Evolutionary conservation across 2,329 filamentous ascomycete genomes (phyloP).

Genomic region (Endoconidiophora laricicola): DNA sequence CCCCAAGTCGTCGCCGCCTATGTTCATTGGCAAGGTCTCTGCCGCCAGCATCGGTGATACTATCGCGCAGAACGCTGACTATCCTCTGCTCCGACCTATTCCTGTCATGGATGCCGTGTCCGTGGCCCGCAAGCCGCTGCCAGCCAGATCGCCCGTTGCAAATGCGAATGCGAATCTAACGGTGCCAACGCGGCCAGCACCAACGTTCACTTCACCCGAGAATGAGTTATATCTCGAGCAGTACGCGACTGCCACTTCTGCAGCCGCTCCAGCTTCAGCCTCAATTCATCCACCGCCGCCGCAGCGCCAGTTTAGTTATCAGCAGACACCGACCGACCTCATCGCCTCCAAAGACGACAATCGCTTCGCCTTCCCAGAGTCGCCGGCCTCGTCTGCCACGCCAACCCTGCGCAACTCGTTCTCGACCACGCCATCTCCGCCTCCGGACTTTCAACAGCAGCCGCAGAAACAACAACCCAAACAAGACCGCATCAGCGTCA

Average conservation of each 20-base stretch:
- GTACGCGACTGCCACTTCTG: background rate
- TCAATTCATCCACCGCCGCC: background rate
- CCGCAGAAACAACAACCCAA: background rate
- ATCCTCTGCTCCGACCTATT: background rate
- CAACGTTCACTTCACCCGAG: background rate
- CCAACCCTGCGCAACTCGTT: conserved; percentile 9
- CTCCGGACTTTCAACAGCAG: background rate
- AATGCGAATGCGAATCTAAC: background rate
- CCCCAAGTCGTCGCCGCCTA: background rate
- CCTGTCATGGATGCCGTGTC: background rate
- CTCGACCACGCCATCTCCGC: conserved; percentile 4
- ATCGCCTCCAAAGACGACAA: background rate
- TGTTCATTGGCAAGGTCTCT: background rate
- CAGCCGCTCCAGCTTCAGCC: background rate
- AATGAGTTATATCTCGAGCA: background rate
- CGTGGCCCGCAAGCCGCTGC: background rate
- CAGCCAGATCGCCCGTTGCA: background rate
- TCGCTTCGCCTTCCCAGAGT: conserved; percentile 2
- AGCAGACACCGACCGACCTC: conserved; percentile 1
- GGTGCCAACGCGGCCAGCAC: background rate
- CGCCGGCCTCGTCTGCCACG: conserved; percentile 1
- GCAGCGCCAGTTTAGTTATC: conserved; percentile 2
- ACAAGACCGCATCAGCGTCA: background rate
- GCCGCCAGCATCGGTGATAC: background rate
- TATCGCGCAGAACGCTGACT: background rate